Evolutionary conservation across 345 rosid genomes (phyloP), one percentile per base, ranked within the genome.

Genomic region (Acer yangbiense): DNA sequence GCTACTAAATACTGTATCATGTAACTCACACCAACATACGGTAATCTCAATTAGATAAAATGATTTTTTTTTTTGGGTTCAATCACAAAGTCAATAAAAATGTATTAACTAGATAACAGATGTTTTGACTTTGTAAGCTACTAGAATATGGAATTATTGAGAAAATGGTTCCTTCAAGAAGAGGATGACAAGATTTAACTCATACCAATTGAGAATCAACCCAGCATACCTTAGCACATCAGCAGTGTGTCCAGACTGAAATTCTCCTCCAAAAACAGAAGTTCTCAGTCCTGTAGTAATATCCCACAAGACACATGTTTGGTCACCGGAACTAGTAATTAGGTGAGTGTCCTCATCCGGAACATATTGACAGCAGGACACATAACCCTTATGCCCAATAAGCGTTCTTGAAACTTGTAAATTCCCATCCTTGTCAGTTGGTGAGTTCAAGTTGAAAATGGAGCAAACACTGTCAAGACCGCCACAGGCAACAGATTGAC

Each of bases 391-490:
- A 76, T 96, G 99, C 61, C 99, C 98, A 66, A 84, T 91, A 57
- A 96, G 98, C 89, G 83, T 91, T 87, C 79, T 90, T 17, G 94
- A 80, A 35, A 94, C 97, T 0, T 97, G 92, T 29, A 89, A 73
- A 48, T 89, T 88, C 57, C 95, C 98, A 68, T 97, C 98, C 85
- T 79, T 94, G 23, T 97, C 99, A 3, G 93, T 85, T 4, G 91
- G 86, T 6, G 97, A 89, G 86, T 89, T 97, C 67, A 97, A 89
- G 86, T 90, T 94, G 82, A 97, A 93, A 81, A 97, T 94, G 63
- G 99, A 91, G 84, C 98, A 94, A 23, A 87, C 88, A 71, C 96
- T 93, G 77, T 97, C 99, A 72, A 94, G 95, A 77, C 99, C 99
- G 58, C 99, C 99, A 79, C 97, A 91, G 41, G 99, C 97, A 83